A percentile compares a stretch with the other conserved stretches of the same genome.
phyloP scores from a whole-genome alignment of 768 basidiomycete species.

The Mycena epipterygia region DNA sequence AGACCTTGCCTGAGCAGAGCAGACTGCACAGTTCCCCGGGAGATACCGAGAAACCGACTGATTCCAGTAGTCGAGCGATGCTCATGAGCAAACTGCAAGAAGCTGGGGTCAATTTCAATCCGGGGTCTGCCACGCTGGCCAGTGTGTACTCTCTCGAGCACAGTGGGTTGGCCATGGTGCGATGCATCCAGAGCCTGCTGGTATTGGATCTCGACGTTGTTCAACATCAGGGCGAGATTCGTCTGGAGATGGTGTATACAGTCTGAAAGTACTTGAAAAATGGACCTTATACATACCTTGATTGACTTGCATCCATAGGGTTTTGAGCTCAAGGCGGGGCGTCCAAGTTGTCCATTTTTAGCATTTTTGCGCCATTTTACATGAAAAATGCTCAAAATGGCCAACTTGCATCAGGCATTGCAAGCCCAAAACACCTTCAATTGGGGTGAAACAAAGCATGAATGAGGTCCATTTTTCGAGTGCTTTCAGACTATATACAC shows the following conservation, averaged over 20 bases:
- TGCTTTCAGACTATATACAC: too few species aligned
- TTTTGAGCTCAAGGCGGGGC: not conserved
- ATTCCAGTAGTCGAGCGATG: not conserved
- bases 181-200: not conserved
- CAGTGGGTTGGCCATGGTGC: not conserved
- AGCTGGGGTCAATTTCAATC: not conserved
- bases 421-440: too few species aligned
- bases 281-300: not conserved
- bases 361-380: not conserved
- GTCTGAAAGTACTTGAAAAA: not conserved
- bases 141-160: not conserved
- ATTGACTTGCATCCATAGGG: not conserved
- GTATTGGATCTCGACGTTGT: not conserved
- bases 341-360: conserved; percentile 7
- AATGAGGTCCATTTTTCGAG: too few species aligned
- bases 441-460: too few species aligned
- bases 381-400: too few species aligned
- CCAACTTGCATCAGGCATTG: too few species aligned
- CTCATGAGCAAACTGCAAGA: not conserved
- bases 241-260: not conserved
- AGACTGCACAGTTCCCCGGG: not conserved
- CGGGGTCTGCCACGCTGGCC: not conserved
- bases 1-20: not conserved
- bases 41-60: not conserved
- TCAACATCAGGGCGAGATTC: not conserved